These are phyloP conservation scores for Thelephora terrestris DNA, from an alignment of 1,284 basidiomycete genomes.

Conservation along the genomic window DNA sequence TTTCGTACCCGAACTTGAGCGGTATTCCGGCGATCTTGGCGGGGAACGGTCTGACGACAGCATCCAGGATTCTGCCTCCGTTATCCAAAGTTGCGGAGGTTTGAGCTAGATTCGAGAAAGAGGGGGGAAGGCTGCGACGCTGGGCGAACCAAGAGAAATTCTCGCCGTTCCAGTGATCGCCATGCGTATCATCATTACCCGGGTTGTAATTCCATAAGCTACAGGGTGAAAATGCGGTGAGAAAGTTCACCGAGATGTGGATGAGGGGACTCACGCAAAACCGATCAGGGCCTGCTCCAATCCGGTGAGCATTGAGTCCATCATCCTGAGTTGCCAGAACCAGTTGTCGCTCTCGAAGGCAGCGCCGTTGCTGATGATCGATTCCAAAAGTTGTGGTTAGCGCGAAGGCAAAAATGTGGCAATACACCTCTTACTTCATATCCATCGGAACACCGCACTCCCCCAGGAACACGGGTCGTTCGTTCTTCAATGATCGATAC, in stretches of 20 bases:
- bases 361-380: constrained; percentile 44
- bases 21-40: constrained; percentile 73
- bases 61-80: constrained; percentile 69
- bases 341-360: constrained; percentile 72
- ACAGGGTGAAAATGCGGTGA: constrained; percentile 1
- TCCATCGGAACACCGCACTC: constrained; percentile 94
- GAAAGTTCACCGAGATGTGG: constrained; percentile 2
- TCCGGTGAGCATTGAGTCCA: constrained; percentile 79
- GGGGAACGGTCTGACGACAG: constrained; percentile 72
- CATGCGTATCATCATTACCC: constrained; percentile 64
- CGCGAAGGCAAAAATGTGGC: not conserved
- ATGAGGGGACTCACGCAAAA: constrained; percentile 59
- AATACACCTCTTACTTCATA: constrained; percentile 57
- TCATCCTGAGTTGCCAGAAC: constrained; percentile 75
- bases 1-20: constrained; percentile 56
- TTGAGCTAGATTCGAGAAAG: constrained; percentile 44
- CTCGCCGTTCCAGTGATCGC: constrained; percentile 94
- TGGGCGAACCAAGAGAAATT: constrained; percentile 91
- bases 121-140: constrained; percentile 41
- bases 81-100: constrained; percentile 59
- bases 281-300: constrained; percentile 65
- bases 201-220: constrained; percentile 97
- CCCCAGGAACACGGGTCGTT: constrained; percentile 76
- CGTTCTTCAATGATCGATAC: constrained; percentile 53
- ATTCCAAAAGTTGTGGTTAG: not conserved